Conservation (phyloP, 2,329 filamentous ascomycete genomes). For the Claviceps paspali region DNA sequence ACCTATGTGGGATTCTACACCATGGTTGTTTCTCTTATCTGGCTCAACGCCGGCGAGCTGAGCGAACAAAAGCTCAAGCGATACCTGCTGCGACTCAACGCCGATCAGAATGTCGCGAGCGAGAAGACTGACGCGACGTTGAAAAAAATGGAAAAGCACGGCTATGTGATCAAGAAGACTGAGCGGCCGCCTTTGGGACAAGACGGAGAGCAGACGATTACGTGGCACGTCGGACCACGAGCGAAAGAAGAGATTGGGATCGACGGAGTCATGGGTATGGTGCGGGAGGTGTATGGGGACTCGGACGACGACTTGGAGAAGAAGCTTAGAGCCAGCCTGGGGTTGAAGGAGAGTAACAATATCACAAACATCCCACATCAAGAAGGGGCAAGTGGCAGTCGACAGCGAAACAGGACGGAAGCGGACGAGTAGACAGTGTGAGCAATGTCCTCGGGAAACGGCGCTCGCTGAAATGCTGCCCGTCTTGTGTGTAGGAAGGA, state of each 20-base stretch:
- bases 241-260: slow-evolving; percentile 73
- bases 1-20: slow-evolving; percentile 71
- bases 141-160: slow-evolving; percentile 61
- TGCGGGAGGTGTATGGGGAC: slow-evolving; percentile 43
- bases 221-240: slow-evolving; percentile 72
- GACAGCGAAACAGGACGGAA: neutral
- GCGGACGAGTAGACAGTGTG: neutral
- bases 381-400: slow-evolving; percentile 4
- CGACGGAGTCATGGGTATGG: slow-evolving; percentile 58
- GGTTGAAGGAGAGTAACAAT: slow-evolving; percentile 23
- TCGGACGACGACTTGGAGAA: slow-evolving; percentile 39
- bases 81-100: slow-evolving; percentile 59
- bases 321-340: slow-evolving; percentile 47
- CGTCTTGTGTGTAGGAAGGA: neutral
- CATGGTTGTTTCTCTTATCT: slow-evolving; percentile 62
- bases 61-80: slow-evolving; percentile 66
- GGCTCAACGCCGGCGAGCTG: slow-evolving; percentile 56
- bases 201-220: slow-evolving; percentile 60
- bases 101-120: slow-evolving; percentile 56
- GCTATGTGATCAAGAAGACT: slow-evolving; percentile 62
- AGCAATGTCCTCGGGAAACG: neutral
- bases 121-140: slow-evolving; percentile 65
- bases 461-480: neutral
- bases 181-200: slow-evolving; percentile 39
- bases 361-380: slow-evolving; percentile 13